Conservation (phyloP, 2,329 filamentous ascomycete species). For the Coleophoma crateriformis region DNA sequence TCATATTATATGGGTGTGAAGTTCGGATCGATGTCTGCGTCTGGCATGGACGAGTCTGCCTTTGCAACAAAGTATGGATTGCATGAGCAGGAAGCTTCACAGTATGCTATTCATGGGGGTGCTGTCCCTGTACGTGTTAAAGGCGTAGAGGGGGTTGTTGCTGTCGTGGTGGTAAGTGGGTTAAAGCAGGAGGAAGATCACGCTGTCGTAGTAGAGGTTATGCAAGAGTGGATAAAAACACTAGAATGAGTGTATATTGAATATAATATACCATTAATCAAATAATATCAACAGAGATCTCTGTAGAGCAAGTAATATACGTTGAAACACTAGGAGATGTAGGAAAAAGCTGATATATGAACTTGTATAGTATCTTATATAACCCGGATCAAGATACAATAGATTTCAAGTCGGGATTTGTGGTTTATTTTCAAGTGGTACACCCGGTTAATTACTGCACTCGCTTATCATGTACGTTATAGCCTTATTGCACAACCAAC, state of each 20-base stretch:
- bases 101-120: slow-evolving; percentile 75
- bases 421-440: too few relatives aligned
- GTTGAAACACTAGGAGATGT: too few relatives aligned
- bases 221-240: slow-evolving; percentile 10
- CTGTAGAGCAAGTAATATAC: too few relatives aligned
- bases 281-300: too few relatives aligned
- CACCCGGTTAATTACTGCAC: too few relatives aligned
- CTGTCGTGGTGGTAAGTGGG: slow-evolving; percentile 72
- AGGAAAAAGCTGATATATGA: too few relatives aligned
- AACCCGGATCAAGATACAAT: too few relatives aligned
- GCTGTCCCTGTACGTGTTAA: slow-evolving; percentile 66
- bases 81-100: slow-evolving; percentile 41
- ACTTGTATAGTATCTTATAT: too few relatives aligned
- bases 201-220: slow-evolving; percentile 60
- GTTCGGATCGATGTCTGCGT: slow-evolving; percentile 30
- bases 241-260: background rate
- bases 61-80: slow-evolving; percentile 64
- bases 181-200: slow-evolving; percentile 75
- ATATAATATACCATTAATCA: too few relatives aligned
- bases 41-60: slow-evolving; percentile 49
- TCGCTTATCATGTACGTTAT: too few relatives aligned
- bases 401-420: too few relatives aligned
- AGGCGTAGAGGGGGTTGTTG: slow-evolving; percentile 71
- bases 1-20: slow-evolving; percentile 70
- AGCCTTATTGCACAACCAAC: too few relatives aligned